Evolutionary conservation across 805 yeast genomes (phyloP), one percentile per base, ranked within the genome.

Genomic region (Saccharomycopsis sp.): DNA sequence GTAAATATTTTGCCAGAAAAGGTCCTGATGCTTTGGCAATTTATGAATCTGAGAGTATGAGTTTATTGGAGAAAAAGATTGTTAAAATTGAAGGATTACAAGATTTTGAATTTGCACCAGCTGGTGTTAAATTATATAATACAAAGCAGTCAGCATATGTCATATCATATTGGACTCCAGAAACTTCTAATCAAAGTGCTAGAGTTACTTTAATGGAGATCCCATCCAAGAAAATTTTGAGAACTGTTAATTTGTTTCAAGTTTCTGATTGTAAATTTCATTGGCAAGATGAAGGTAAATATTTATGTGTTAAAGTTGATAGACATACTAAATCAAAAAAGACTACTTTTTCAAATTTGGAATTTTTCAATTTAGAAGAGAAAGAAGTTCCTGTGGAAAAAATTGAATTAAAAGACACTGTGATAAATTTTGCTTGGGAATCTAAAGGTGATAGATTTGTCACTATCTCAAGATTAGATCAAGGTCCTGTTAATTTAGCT

Each of bases 81-180:
- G 70, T 88, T 58, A 85, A 84, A 64, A 75, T 87, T 54, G 85
- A 84, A 20, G 94, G 88, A 46, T 75, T 93, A 53, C 78, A 78
- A 58, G 96, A 89, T 64, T 93, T 93, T 59, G 94, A 87, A 63
- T 93, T 90, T 76, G 88, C 97, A 22, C 98, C 99, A 50, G 81
- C 87, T 20, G 84, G 85, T 54, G 85, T 87, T 42, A 70, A 75
- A 55, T 71, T 85, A 45, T 75, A 78, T 37, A 75, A 74, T 47
- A 62, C 60, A 47, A 74, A 68, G 54, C 72, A 67, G 47, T 68
- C 61, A 32, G 79, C 80, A 45, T 81, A 81, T 56, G 67, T 88
- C 28, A 72, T 93, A 54, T 80, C 95, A 26, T 93, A 82, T 70
- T 93, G 98, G 98, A 88, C 96, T 38, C 99, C 99, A 44, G 99